Base-by-base conservation (phyloP, 768 basidiomycete species). In the Podaxis pistillaris region DNA sequence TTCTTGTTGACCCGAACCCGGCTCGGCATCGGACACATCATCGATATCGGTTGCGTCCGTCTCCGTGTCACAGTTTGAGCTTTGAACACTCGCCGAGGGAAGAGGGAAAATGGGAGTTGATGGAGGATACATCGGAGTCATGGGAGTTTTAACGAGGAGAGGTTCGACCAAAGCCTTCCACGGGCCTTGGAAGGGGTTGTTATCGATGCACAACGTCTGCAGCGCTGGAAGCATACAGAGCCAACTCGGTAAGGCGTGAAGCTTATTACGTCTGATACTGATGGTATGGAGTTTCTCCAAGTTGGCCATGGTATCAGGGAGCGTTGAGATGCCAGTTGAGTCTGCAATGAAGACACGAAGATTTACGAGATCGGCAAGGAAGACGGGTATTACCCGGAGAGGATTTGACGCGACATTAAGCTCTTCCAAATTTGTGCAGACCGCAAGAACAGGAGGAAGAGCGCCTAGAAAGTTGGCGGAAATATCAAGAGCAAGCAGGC, bases 311-410 rank as follows among this genome's bases (percentile, higher is more conserved):
- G 89, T 81, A 57, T 87, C 83, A 2, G 96, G 93, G 9, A 99
- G 76, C 2, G 86, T 88, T 61, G 75, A 76, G 66, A 98, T 86
- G 36, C 91, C 90, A 63, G 94, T 98, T 2, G 86, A 83, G 75
- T 99, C 96, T n/a, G 94, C 92, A 60, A 94, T 92, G 71, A 98
- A 82, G 62, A 98, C 91, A 38, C 91, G 87, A 54, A 98, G 84
- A 65, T 87, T 86, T 5, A 78, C 74, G 30, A 98, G 81, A 62
- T 90, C 82, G 28, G 89, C 85, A 52, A 98, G 81, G 75, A 96
- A 98, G 28, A 87, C 81, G 15, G 97, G 97, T n/a, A 98, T 82
- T n/a, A 89, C 88, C 50, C 92, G 87, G 28, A 98, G 81, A 6
- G 93, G 91, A 73, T 99, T 99, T 56, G 87, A 90, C 11, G 92